Conservation (phyloP, 148 eudicot genomes). For the Nyssa sinensis region DNA sequence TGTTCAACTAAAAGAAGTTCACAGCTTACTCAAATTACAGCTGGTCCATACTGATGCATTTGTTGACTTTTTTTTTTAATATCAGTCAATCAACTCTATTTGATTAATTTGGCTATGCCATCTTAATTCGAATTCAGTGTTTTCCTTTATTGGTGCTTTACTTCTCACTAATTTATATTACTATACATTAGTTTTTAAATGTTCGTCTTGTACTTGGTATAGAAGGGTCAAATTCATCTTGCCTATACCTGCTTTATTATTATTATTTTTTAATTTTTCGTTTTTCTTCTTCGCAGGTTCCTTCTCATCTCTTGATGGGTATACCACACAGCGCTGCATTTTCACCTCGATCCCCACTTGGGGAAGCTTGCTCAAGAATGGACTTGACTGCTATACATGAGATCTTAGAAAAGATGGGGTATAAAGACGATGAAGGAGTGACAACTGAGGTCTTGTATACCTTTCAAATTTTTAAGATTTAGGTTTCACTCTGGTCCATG, state of each 20-base stretch:
- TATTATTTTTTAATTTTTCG: background rate
- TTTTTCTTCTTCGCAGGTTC: constrained; percentile 36
- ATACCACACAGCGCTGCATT: constrained; percentile 44
- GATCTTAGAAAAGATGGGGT: constrained; percentile 55
- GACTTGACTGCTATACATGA: constrained; percentile 67
- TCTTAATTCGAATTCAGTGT: no score
- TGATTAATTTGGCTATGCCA: no score
- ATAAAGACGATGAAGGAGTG: constrained; percentile 66
- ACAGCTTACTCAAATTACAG: no score
- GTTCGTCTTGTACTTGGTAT: background rate
- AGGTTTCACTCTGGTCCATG: background rate
- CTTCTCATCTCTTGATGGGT: constrained; percentile 66
- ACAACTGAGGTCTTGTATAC: constrained; percentile 47
- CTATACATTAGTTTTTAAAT: no score
- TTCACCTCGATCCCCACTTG: constrained; percentile 46
- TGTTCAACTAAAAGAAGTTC: no score
- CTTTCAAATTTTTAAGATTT: background rate
- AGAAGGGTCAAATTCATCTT: background rate
- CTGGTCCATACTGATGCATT: no score
- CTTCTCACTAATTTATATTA: no score
- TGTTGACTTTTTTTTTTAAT: no score
- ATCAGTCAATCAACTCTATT: no score
- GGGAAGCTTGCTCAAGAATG: constrained; percentile 61
- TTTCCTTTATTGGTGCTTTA: no score
- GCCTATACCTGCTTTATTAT: background rate